A percentile compares a stretch with the other conserved stretches of the same genome.
Conservation (phyloP, 164 flowering plant species). For the Stephania yunnanensis region DNA sequence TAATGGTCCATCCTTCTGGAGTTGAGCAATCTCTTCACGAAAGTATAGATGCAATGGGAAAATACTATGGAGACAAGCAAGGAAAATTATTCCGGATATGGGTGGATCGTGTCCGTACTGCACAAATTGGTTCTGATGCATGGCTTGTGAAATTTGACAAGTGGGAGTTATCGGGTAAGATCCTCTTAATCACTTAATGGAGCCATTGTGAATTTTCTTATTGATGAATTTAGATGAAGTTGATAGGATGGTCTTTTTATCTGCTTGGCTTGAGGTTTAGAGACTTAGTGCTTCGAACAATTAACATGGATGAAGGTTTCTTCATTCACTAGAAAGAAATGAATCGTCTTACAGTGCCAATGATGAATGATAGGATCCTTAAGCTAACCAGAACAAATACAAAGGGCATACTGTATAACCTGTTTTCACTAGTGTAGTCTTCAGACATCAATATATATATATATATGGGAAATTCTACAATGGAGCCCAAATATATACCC, state of each 20-base stretch:
- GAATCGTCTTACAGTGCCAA: background rate
- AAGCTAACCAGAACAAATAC: background rate
- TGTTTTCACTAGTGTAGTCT: background rate
- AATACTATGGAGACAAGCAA: constrained; percentile 49
- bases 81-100: constrained; percentile 54
- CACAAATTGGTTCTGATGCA: constrained; percentile 44
- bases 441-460: background rate
- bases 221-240: background rate
- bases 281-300: background rate
- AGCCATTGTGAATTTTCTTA: background rate
- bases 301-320: background rate
- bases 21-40: constrained; percentile 35
- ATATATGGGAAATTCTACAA: no score
- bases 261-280: background rate
- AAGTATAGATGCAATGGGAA: constrained; percentile 29
- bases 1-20: constrained; percentile 61
- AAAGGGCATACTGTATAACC: background rate
- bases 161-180: constrained; percentile 64
- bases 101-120: constrained; percentile 53
- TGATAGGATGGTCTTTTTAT: background rate
- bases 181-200: background rate
- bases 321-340: background rate
- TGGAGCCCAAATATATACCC: no score
- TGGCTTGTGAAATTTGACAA: constrained; percentile 72
- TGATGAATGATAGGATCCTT: background rate